These are phyloP conservation scores for Cyclocybe aegerita DNA, from an alignment of 768 basidiomycete species.

Conservation along the genomic window DNA sequence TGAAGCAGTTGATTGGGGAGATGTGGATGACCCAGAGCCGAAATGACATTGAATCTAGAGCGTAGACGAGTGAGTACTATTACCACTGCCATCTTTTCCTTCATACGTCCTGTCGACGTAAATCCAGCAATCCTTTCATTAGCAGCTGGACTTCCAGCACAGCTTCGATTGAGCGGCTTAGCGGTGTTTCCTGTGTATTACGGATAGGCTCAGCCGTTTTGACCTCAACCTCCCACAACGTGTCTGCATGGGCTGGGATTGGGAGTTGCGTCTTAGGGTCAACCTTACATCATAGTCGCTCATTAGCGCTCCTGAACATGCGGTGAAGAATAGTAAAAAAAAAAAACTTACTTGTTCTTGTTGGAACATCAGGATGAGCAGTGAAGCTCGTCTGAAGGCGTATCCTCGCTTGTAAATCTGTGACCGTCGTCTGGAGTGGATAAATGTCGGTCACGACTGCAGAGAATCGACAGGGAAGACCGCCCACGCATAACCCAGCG, in stretches of 20 bases:
- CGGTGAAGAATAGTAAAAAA: neutral
- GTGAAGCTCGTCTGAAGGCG: constrained; percentile 65
- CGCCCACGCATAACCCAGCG: constrained; percentile 72
- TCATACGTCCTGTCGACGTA: constrained; percentile 71
- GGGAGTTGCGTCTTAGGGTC: constrained; percentile 75
- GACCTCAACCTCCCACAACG: constrained; percentile 87
- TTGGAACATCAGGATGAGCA: constrained; percentile 82
- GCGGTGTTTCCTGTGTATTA: constrained; percentile 74
- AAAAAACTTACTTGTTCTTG: constrained; percentile 65
- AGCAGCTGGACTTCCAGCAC: constrained; percentile 79
- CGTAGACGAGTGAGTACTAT: too few relatives aligned
- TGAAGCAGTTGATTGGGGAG: constrained; percentile 53
- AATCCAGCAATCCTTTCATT: constrained; percentile 83
- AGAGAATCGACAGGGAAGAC: neutral
- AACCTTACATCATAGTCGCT: constrained; percentile 41
- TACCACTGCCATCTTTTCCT: neutral
- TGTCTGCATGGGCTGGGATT: constrained; percentile 75
- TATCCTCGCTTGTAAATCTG: constrained; percentile 85
- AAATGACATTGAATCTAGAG: constrained; percentile 7
- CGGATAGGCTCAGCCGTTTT: constrained; percentile 79
- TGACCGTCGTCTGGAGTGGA: constrained; percentile 48
- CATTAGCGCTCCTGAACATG: neutral
- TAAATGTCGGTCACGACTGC: constrained; percentile 6
- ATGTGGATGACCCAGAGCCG: constrained; percentile 35
- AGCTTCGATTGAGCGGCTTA: constrained; percentile 68